Base-by-base conservation (phyloP, 305 asterid species). In the Solanum hybrid region DNA sequence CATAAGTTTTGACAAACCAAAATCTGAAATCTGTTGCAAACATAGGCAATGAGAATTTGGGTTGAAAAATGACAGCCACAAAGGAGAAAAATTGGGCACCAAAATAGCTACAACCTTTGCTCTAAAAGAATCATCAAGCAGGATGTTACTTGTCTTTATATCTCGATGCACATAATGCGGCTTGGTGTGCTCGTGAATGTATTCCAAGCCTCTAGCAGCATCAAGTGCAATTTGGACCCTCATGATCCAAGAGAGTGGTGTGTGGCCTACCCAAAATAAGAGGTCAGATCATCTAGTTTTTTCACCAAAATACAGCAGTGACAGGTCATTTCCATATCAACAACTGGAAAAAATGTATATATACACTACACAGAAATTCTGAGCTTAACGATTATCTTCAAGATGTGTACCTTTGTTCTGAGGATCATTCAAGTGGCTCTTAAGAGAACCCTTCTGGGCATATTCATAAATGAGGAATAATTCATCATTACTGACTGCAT, bases 151-250 rank as follows among this genome's bases (percentile, higher is more conserved):
- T 5, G 98, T 95, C 93, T 97, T 97, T 92, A 97, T 92, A 93
- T 97, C 99, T 38, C 99, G 94, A 90, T 97, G 99, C 81, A 97
- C 99, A 80, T 97, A 97, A 89, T 97, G 99, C 88, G 99, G 99
- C 84, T 95, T 96, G 1, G 99, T 97, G 96, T 97, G 99, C 91
- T 97, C 99, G 11, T 97, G 99, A 92, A 97, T 94, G 93, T 97
- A 97, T 91, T 97, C 99, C 69, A 97, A 89, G 88, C 99, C 99
- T 93, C 98, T 92, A 86, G 98, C 99, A 89, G 99, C 94, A 92
- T 97, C 99, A 24, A 97, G 98, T 26, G 98, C 98, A 91, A 97
- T 95, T 92, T 96, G 99, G 89, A 97, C 93, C 92, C 99, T 95
- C 98, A 93, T 91, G 88, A 96, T 95, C 99, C 99, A 96, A 8